A percentile compares a stretch with the other conserved stretches of the same genome.
Conservation (phyloP, 1,284 basidiomycete species). For the Athelia psychrophila region DNA sequence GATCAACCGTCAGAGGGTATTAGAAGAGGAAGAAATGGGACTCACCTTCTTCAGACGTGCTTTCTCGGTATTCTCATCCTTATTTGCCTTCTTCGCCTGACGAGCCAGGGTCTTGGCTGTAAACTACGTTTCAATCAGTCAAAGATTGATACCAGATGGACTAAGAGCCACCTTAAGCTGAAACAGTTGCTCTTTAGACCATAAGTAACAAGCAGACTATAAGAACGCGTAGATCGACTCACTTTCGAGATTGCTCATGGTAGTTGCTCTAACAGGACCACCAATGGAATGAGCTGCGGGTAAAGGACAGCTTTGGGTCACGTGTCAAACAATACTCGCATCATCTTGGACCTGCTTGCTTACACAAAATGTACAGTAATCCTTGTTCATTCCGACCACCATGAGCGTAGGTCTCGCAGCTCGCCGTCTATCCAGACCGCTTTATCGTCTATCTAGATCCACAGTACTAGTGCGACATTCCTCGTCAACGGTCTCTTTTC, state of each 20-base stretch:
- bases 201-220: slow-evolving; percentile 22
- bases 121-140: slow-evolving; percentile 55
- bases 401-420: too few relatives aligned
- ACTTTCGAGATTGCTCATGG: slow-evolving; percentile 92
- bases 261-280: too few relatives aligned
- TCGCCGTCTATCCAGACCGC: too few relatives aligned
- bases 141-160: slow-evolving; percentile 10
- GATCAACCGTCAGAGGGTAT: background rate
- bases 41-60: slow-evolving; percentile 85
- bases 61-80: slow-evolving; percentile 88
- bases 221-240: slow-evolving; percentile 29
- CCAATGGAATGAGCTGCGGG: too few relatives aligned
- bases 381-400: too few relatives aligned
- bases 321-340: too few relatives aligned
- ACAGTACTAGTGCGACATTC: too few relatives aligned
- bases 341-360: too few relatives aligned
- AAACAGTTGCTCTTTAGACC: slow-evolving; percentile 81
- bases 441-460: too few relatives aligned
- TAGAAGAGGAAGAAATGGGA: slow-evolving; percentile 5
- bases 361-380: too few relatives aligned
- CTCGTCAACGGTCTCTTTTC: slow-evolving; percentile 45
- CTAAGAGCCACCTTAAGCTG: slow-evolving; percentile 79
- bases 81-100: slow-evolving; percentile 95
- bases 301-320: too few relatives aligned
- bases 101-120: slow-evolving; percentile 90